Conservation (phyloP, 306 rosid genomes). For the Arachis hypogaea region DNA sequence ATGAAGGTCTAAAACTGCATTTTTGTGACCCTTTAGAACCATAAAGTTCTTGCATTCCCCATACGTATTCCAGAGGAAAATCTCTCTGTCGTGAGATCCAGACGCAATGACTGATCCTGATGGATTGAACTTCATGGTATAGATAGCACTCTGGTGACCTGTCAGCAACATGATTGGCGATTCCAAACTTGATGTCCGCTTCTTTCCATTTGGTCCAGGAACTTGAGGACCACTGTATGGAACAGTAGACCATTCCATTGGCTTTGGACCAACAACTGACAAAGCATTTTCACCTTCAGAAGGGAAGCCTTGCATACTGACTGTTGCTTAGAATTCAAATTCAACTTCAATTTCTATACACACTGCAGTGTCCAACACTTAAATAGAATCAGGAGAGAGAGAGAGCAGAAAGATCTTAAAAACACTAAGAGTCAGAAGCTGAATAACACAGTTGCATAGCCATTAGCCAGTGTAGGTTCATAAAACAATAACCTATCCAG, state of each 20-base stretch:
- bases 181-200: constrained; percentile 81
- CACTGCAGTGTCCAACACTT: constrained; percentile 27
- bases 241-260: constrained; percentile 88
- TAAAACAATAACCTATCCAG: not conserved
- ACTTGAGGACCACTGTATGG: constrained; percentile 66
- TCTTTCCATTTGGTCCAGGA: constrained; percentile 72
- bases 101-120: constrained; percentile 85
- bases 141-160: constrained; percentile 89
- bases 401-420: constrained; percentile 28
- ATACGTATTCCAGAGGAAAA: constrained; percentile 86
- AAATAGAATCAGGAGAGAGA: constrained; percentile 35
- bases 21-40: constrained; percentile 93
- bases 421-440: constrained; percentile 2
- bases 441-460: not conserved
- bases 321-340: constrained; percentile 35
- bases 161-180: constrained; percentile 86
- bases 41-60: constrained; percentile 94
- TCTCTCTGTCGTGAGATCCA: constrained; percentile 93
- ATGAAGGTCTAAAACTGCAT: constrained; percentile 93
- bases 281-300: constrained; percentile 70
- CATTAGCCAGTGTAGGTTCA: not conserved
- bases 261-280: constrained; percentile 79
- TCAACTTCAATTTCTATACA: constrained; percentile 20
- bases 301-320: constrained; percentile 70
- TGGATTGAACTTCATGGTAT: constrained; percentile 92